Percentiles rank a stretch among this genome's conserved stretches.
Conservation (phyloP, 2,329 filamentous ascomycete genomes). For the Sordariomycetes sp. region DNA sequence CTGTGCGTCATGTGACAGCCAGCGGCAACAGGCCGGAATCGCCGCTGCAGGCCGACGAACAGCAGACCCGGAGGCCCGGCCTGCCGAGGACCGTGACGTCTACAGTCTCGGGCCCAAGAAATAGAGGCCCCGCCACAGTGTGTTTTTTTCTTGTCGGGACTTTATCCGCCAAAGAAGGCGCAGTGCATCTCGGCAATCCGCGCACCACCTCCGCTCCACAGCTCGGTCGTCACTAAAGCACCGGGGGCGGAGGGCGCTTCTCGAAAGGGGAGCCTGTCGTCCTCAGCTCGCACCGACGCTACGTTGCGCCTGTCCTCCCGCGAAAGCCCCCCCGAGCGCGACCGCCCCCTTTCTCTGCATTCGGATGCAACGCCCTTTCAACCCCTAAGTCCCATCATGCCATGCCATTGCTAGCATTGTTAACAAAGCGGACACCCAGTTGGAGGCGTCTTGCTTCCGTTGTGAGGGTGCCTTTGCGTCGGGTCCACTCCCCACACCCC, state of each 20-base stretch:
- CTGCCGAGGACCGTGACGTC: not conserved
- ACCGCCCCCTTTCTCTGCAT: not conserved
- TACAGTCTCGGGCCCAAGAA: not conserved
- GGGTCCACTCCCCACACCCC: not conserved
- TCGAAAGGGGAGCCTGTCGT: not conserved
- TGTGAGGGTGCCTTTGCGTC: not conserved
- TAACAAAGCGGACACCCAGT: not conserved
- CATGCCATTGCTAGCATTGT: not conserved
- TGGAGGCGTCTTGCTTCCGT: not conserved
- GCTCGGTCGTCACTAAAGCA: too few relatives aligned
- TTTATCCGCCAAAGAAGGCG: not conserved
- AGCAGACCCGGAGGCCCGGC: not conserved
- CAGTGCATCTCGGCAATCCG: not conserved
- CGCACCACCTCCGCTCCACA: not conserved
- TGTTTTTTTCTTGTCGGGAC: not conserved
- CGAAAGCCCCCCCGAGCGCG: not conserved
- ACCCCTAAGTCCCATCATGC: not conserved
- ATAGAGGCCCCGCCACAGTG: not conserved
- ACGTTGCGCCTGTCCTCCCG: not conserved
- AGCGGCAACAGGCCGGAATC: not conserved
- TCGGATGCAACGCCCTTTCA: not conserved
- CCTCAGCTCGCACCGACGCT: not conserved
- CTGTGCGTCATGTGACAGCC: slow-evolving; percentile 4
- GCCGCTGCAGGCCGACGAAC: not conserved
- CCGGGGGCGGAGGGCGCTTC: too few relatives aligned